Conservation (phyloP, 768 basidiomycete species). For the Hygrocybe coccinea region DNA sequence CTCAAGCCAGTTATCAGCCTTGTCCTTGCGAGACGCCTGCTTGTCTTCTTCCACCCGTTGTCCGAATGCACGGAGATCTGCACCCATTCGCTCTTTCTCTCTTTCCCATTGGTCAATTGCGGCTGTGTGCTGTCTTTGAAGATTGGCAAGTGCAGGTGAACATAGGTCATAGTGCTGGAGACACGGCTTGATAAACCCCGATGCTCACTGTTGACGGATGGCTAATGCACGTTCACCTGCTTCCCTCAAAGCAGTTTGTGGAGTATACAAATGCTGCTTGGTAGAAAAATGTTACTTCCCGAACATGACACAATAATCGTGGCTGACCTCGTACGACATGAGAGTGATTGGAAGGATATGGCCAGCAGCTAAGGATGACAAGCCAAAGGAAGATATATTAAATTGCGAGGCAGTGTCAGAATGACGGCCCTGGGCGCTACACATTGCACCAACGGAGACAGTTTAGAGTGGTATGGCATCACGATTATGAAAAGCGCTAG, state of each 20-base stretch:
- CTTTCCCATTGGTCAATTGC: neutral
- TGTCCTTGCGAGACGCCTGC: conserved; percentile 2
- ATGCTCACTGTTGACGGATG: conserved; percentile 13
- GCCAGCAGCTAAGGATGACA: too few relatives aligned
- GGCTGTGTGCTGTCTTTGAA: conserved; percentile 7
- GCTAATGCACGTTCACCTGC: conserved; percentile 8
- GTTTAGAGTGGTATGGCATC: too few relatives aligned
- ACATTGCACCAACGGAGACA: too few relatives aligned
- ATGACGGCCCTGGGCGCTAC: too few relatives aligned
- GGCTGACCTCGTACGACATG: too few relatives aligned
- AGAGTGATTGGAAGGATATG: too few relatives aligned
- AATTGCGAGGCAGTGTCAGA: too few relatives aligned
- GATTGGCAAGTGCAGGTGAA: neutral
- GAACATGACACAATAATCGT: too few relatives aligned
- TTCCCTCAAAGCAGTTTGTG: conserved; percentile 7
- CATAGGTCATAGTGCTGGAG: neutral
- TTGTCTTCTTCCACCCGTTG: conserved; percentile 8
- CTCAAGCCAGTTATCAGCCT: conserved; percentile 14
- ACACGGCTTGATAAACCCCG: neutral
- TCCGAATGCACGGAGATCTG: neutral
- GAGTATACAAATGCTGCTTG: conserved; percentile 7
- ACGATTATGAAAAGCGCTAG: too few relatives aligned
- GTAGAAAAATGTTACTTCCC: too few relatives aligned
- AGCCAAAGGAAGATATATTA: too few relatives aligned
- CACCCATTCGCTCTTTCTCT: neutral